Evolutionary conservation across 306 rosid species (phyloP).

Genomic region (Inga leiocalycina): DNA sequence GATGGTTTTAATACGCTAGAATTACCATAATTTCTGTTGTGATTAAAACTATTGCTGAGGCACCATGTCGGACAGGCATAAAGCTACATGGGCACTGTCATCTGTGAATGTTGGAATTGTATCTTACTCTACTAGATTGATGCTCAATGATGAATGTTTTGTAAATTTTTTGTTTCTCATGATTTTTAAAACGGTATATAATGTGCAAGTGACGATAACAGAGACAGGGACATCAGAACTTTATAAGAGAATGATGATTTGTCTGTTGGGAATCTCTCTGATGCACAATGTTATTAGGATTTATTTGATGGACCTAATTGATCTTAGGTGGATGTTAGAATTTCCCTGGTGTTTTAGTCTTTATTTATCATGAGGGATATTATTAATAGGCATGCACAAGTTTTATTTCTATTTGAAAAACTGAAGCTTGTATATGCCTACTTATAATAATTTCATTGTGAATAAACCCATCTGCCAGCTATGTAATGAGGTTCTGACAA

Average conservation of each 20-base stretch:
- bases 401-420: too few species aligned
- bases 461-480: neutral
- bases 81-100: neutral
- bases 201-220: constrained; percentile 52
- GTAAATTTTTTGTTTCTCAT: neutral
- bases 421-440: too few species aligned
- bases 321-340: neutral
- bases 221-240: constrained; percentile 77
- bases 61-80: neutral
- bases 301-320: too few species aligned
- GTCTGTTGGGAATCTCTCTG: constrained; percentile 77
- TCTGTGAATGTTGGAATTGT: neutral
- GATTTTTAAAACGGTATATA: neutral
- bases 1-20: neutral
- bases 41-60: neutral
- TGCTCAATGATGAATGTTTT: neutral
- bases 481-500: neutral
- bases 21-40: neutral
- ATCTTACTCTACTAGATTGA: neutral
- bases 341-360: too few species aligned
- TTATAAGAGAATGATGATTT: constrained; percentile 49
- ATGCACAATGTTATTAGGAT: constrained; percentile 35
- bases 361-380: neutral
- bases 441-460: too few species aligned
- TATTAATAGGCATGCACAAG: neutral